These are phyloP conservation scores for Prunus dulcis DNA, from an alignment of 306 rosid species.

Conservation along the genomic window DNA sequence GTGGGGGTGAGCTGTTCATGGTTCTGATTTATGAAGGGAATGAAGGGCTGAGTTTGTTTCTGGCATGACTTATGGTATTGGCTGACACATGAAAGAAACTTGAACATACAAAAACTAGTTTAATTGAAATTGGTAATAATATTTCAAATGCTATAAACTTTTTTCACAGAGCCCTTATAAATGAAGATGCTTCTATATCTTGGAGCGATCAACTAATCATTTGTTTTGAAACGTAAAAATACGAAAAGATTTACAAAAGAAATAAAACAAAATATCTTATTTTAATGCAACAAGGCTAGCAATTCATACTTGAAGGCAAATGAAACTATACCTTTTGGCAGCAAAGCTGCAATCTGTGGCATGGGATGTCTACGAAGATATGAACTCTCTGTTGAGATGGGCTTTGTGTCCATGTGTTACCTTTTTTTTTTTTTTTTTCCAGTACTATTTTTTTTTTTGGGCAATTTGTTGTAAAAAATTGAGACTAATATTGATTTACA, in stretches of 20 bases:
- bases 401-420: not conserved
- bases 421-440: not conserved
- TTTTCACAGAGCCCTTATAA: not conserved
- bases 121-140: not conserved
- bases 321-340: not conserved
- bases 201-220: not conserved
- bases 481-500: not conserved
- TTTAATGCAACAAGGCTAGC: not conserved
- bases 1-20: not conserved
- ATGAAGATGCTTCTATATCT: not conserved
- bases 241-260: not conserved
- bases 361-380: not conserved
- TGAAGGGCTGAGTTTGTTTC: not conserved
- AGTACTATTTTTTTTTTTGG: not conserved
- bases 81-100: not conserved
- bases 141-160: not conserved
- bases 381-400: not conserved
- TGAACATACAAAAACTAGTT: not conserved
- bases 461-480: not conserved
- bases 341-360: not conserved
- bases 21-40: not conserved
- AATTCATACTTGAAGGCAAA: not conserved
- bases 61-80: not conserved
- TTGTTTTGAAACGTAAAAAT: not conserved
- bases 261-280: not conserved